Evolutionary conservation across 2,329 filamentous ascomycete genomes (phyloP).

Genomic region (Colletotrichum godetiae): DNA sequence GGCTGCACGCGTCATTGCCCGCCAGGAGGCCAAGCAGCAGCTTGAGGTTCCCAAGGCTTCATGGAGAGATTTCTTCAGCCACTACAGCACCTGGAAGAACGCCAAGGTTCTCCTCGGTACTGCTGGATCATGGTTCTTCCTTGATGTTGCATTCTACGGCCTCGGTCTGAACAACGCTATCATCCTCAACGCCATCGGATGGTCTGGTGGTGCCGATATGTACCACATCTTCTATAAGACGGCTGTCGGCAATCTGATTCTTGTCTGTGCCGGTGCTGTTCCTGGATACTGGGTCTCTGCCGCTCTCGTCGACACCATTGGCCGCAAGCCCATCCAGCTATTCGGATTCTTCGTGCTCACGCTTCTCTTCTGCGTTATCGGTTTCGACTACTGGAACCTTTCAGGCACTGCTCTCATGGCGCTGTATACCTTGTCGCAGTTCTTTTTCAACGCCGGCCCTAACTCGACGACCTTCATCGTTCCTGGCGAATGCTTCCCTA

Average conservation of each 20-base stretch:
- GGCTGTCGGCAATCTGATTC: constrained; percentile 81
- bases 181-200: constrained; percentile 79
- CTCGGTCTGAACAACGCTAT: constrained; percentile 81
- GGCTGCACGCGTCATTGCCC: constrained; percentile 69
- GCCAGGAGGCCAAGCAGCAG: constrained; percentile 62
- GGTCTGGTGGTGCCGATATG: constrained; percentile 65
- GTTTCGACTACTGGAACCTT: constrained; percentile 55
- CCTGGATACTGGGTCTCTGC: constrained; percentile 88
- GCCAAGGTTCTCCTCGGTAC: constrained; percentile 80
- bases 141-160: constrained; percentile 72
- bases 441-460: constrained; percentile 53
- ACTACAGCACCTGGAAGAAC: constrained; percentile 80
- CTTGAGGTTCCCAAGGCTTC: constrained; percentile 77
- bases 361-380: constrained; percentile 60
- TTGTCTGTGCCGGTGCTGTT: constrained; percentile 82
- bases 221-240: constrained; percentile 80
- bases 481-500: constrained; percentile 73
- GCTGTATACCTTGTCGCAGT: constrained; percentile 14
- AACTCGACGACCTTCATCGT: constrained; percentile 74
- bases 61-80: constrained; percentile 75
- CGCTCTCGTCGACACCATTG: constrained; percentile 77
- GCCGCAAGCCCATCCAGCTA: constrained; percentile 82
- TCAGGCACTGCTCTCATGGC: constrained; percentile 31
- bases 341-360: constrained; percentile 55
- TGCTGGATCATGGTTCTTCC: constrained; percentile 86